Evolutionary conservation across 2,329 filamentous ascomycete species (phyloP).

Genomic region (Fusarium transvaalense): DNA sequence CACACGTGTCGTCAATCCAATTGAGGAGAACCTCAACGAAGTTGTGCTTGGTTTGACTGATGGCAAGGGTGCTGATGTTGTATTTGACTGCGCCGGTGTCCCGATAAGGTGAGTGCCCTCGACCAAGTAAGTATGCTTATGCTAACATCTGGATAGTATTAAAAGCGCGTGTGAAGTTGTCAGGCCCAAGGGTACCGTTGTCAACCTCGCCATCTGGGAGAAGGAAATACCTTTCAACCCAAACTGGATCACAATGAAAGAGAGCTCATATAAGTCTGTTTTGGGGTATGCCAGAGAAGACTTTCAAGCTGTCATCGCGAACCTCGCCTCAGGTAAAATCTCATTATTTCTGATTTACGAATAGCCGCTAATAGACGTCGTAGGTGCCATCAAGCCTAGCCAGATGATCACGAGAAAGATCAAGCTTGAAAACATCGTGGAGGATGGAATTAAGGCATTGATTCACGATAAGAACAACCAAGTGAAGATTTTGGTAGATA

Average conservation of each 20-base stretch:
- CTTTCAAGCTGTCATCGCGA: conserved; percentile 68
- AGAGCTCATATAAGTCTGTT: conserved; percentile 46
- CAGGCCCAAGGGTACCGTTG: conserved; percentile 66
- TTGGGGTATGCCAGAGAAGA: conserved; percentile 54
- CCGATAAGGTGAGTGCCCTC: conserved; percentile 36
- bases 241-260: conserved; percentile 48
- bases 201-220: conserved; percentile 76
- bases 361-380: conserved; percentile 21
- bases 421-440: conserved; percentile 65
- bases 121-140: accelerated
- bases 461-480: conserved; percentile 71
- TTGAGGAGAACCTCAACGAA: conserved; percentile 61
- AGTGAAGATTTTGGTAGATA: conserved; percentile 71
- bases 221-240: conserved; percentile 51
- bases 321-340: conserved; percentile 36
- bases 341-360: accelerated
- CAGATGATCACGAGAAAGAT: conserved; percentile 73
- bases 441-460: conserved; percentile 68
- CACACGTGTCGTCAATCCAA: conserved; percentile 58
- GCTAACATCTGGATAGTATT: conserved; percentile 23
- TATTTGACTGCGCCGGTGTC: conserved; percentile 73
- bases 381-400: conserved; percentile 63
- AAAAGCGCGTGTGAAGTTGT: conserved; percentile 61
- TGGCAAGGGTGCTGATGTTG: conserved; percentile 66
- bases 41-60: conserved; percentile 61